These are phyloP conservation scores for Podospora pseudocomata DNA, from an alignment of 495 filamentous ascomycete genomes.

Conservation along the genomic window DNA sequence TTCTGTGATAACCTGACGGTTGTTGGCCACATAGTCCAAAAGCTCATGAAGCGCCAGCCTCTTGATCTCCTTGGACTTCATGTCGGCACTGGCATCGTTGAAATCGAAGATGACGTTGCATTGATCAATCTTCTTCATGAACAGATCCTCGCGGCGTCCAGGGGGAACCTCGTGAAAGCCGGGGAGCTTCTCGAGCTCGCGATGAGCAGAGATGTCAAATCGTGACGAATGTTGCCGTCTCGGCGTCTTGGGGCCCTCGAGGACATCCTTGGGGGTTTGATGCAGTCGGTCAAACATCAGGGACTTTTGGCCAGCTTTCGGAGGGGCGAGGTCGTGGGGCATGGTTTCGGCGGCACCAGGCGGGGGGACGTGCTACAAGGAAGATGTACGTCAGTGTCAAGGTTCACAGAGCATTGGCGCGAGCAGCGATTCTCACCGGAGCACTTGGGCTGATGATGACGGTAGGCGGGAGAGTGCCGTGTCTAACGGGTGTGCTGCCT, in stretches of 20 bases:
- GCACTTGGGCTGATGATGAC: conserved; percentile 94
- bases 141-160: conserved; percentile 90
- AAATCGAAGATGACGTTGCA: conserved; percentile 99
- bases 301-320: conserved; percentile 81
- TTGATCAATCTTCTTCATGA: conserved; percentile 99
- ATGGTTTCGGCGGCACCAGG: conserved; percentile 95
- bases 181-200: conserved; percentile 93
- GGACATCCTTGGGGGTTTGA: conserved; percentile 89
- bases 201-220: conserved; percentile 94
- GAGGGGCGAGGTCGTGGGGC: conserved; percentile 94
- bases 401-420: neutral
- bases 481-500: conserved; percentile 64
- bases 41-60: conserved; percentile 93
- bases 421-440: conserved; percentile 61
- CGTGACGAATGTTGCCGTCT: conserved; percentile 95
- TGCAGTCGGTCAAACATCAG: conserved; percentile 87
- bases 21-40: conserved; percentile 97
- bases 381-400: conserved; percentile 21
- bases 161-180: conserved; percentile 99
- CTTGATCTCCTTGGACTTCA: conserved; percentile 99
- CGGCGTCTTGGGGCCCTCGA: conserved; percentile 91
- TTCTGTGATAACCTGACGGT: conserved; percentile 96
- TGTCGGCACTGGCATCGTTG: conserved; percentile 95
- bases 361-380: conserved; percentile 76
- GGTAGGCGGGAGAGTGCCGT: conserved; percentile 73